phyloP scores from a whole-genome alignment of 352 stramenopile species.

The Pythium aristosporum region DNA sequence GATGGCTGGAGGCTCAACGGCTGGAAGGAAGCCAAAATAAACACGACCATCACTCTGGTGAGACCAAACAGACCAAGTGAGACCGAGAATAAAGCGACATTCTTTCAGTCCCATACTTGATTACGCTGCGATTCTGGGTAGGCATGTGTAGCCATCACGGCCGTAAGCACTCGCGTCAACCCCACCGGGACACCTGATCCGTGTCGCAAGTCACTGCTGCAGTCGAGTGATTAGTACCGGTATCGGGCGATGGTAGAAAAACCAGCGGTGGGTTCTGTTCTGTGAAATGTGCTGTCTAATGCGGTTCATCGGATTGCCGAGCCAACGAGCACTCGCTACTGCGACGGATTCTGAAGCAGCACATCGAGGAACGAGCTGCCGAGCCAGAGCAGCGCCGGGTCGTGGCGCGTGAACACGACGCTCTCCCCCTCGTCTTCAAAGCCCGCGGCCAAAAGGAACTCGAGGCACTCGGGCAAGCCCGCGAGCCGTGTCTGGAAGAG shows the following conservation, averaged over 20 bases:
- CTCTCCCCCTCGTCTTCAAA: conserved; percentile 66
- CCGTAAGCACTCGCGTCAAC: no score
- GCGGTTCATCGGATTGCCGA: not conserved
- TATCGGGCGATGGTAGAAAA: no score
- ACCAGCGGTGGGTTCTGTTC: no score
- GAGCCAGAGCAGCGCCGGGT: conserved; percentile 71
- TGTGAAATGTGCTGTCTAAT: not conserved
- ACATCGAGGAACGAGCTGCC: conserved; percentile 59
- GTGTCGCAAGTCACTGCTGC: no score
- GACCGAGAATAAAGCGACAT: not conserved
- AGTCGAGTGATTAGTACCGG: no score
- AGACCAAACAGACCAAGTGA: not conserved
- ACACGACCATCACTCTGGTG: conserved; percentile 4
- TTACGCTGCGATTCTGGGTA: no score
- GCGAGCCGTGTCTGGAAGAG: conserved; percentile 54
- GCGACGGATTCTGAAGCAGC: conserved; percentile 18
- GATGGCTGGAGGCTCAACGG: not conserved
- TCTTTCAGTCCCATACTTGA: no score
- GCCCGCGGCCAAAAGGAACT: conserved; percentile 59
- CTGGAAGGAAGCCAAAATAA: not conserved
- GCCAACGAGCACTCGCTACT: not conserved
- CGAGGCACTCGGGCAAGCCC: conserved; percentile 53
- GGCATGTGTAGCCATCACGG: no score
- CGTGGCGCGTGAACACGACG: conserved; percentile 52
- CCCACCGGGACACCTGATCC: no score